Evolutionary conservation across 2,329 filamentous ascomycete genomes (phyloP), one percentile per base, ranked within the genome.

Genomic region (Ambrosiella cleistominuta): DNA sequence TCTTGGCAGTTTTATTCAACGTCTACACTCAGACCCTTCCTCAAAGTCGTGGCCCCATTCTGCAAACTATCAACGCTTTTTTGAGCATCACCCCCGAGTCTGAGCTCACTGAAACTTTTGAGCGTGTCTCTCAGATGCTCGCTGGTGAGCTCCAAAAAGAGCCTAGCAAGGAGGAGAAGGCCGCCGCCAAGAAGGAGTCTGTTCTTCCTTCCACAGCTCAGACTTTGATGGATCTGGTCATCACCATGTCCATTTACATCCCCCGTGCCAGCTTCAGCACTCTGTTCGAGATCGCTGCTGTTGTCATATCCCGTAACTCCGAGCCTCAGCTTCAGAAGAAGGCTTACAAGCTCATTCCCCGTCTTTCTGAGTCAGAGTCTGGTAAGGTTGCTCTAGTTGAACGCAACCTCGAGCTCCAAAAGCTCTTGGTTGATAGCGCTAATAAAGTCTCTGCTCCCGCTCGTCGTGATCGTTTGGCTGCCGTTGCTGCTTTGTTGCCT

Each of bases 241-340:
- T 97, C 65, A 94, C 93, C 5, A 95, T 98, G 71, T 90, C 93
- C 0, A 83, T 91, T 13, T 95, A 98, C 66, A 79, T 98, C 7
- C 90, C 93, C 1, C 78, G 89, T 44, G 82, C 90, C 57, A 94
- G 88, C 70, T 96, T 95, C 63, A 76, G 79, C 15, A 78, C 84
- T 4, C 79, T 98, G 1, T 97, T 98, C 71, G 83, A 83, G 64
- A 90, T 97, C 66, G 87, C 91, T 0, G 77, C 86, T 0, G 78
- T 88, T 35, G 85, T 96, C 59, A 83, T 97, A 63, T 82, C 85
- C 68, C 87, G 84, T 66, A 77, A 85, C 58, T 79, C 86, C 42
- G 91, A 97, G 66, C 86, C 91, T 8, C 91, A 97, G 69, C 74
- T 98, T 40, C 91, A 97, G 70, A 98, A 98, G 80, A 98, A 98